These are phyloP conservation scores for Populus simonii DNA, from an alignment of 345 rosid species.

Conservation along the genomic window DNA sequence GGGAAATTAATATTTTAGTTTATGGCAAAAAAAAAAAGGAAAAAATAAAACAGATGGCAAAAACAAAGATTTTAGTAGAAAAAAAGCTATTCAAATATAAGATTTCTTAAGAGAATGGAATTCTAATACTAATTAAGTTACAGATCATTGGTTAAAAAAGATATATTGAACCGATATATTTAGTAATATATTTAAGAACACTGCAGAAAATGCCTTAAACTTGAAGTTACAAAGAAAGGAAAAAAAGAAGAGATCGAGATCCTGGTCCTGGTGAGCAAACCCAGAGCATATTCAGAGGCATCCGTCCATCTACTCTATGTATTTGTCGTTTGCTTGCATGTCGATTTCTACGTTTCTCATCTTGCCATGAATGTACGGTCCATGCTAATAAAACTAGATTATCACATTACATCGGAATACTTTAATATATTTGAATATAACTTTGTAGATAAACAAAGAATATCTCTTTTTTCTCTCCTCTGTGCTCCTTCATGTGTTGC, in stretches of 20 bases:
- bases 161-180: too few relatives aligned
- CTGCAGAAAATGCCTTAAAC: neutral
- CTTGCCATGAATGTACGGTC: neutral
- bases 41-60: too few relatives aligned
- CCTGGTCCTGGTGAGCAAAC: neutral
- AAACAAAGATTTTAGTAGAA: too few relatives aligned
- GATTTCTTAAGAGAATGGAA: too few relatives aligned
- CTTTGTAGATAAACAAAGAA: constrained; percentile 6
- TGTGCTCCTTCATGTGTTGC: constrained; percentile 12
- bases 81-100: too few relatives aligned
- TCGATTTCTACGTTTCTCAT: neutral
- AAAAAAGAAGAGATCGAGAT: neutral
- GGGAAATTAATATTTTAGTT: too few relatives aligned
- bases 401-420: neutral
- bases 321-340: neutral
- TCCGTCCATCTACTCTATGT: neutral
- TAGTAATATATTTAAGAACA: too few relatives aligned
- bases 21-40: too few relatives aligned
- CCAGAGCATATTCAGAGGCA: neutral
- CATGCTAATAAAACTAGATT: neutral
- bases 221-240: neutral
- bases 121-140: too few relatives aligned
- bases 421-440: neutral
- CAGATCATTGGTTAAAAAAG: too few relatives aligned
- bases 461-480: constrained; percentile 5